phyloP scores from a whole-genome alignment of 2,329 filamentous ascomycete species.

The Rhinocladiella similis region DNA sequence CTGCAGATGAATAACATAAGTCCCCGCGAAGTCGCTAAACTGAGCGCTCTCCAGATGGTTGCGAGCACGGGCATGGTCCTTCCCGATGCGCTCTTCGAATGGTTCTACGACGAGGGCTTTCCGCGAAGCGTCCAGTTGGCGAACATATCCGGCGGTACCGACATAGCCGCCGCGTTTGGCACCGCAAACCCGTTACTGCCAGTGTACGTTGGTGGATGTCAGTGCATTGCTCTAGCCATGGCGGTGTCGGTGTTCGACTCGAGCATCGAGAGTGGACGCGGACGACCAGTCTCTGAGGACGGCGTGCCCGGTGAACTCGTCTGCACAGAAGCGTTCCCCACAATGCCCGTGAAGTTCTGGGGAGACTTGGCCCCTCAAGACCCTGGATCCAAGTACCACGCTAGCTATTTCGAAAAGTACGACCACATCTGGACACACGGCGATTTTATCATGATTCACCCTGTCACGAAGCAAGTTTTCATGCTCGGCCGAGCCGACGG shows the following conservation, averaged over 20 bases:
- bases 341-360: constrained; percentile 69
- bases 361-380: constrained; percentile 44
- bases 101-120: constrained; percentile 69
- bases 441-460: constrained; percentile 72
- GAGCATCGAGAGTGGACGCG: constrained; percentile 31
- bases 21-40: constrained; percentile 63
- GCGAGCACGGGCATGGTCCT: constrained; percentile 81
- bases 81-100: constrained; percentile 73
- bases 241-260: constrained; percentile 38
- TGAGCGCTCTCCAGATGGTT: constrained; percentile 59
- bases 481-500: constrained; percentile 63
- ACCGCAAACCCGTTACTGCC: constrained; percentile 68
- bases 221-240: constrained; percentile 54
- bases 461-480: constrained; percentile 61
- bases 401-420: constrained; percentile 28
- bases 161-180: constrained; percentile 34
- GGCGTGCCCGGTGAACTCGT: constrained; percentile 78
- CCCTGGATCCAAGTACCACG: constrained; percentile 55
- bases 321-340: constrained; percentile 69
- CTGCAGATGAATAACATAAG: constrained; percentile 63
- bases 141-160: constrained; percentile 37
- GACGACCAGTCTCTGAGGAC: constrained; percentile 29
- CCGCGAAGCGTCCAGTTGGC: constrained; percentile 63
- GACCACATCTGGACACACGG: constrained; percentile 73
- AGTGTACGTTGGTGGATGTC: constrained; percentile 60